phyloP scores from a whole-genome alignment of 177 flowering plant genomes.

The Vitis hybrid region DNA sequence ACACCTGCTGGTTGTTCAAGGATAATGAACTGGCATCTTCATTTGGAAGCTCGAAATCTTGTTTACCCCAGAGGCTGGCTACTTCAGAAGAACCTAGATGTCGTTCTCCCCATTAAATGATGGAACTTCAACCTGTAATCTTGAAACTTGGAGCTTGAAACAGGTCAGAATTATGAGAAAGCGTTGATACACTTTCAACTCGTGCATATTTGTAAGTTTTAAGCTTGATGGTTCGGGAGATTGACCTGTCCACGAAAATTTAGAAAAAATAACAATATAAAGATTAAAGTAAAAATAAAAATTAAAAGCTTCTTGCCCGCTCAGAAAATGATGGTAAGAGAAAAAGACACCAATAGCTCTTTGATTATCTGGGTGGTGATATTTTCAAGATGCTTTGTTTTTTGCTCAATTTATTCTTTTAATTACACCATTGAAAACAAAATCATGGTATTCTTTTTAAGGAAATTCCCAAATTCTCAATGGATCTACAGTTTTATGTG shows the following conservation, averaged over 20 bases:
- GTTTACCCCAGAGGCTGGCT: conserved; percentile 81
- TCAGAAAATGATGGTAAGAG: background rate
- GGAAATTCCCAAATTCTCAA: no score
- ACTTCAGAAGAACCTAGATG: conserved; percentile 66
- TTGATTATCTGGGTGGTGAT: no score
- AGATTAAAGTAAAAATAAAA: no score
- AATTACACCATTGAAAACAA: no score
- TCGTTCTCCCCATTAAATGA: conserved; percentile 36
- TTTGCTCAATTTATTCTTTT: no score
- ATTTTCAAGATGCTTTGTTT: no score
- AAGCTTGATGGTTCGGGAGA: background rate
- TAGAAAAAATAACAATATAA: background rate
- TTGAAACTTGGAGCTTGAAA: conserved; percentile 5
- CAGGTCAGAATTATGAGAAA: conserved; percentile 23
- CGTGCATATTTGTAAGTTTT: background rate
- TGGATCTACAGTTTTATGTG: no score
- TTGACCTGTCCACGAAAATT: background rate
- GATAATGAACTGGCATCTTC: conserved; percentile 94
- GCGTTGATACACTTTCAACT: background rate
- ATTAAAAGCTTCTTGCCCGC: no score
- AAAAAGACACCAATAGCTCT: no score
- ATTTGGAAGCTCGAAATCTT: conserved; percentile 57
- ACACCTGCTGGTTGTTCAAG: conserved; percentile 56
- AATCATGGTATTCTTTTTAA: no score
- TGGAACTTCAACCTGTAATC: conserved; percentile 9